Conservation (phyloP, 352 stramenopile genomes). For the Thalassiosira livingstoniorum region DNA sequence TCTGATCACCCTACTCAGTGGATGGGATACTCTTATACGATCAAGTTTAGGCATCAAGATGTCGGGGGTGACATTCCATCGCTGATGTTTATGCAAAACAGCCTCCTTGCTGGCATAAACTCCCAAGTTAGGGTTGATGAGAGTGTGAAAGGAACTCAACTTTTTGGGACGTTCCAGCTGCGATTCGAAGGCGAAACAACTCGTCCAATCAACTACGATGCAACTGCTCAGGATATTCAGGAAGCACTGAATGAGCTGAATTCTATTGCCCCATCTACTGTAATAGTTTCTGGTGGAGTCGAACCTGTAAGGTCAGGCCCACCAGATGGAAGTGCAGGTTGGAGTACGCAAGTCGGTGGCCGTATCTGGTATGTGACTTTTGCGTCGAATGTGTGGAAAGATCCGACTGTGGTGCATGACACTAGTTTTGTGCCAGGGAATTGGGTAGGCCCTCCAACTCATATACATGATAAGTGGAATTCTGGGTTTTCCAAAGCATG, state of each 20-base stretch:
- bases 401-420: constrained; percentile 91
- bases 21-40: constrained; percentile 86
- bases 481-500: constrained; percentile 94
- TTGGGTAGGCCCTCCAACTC: constrained; percentile 87
- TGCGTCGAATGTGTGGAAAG: constrained; percentile 90
- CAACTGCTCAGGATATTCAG: constrained; percentile 88
- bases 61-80: constrained; percentile 89
- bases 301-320: constrained; percentile 54
- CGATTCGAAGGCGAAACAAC: constrained; percentile 94
- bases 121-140: constrained; percentile 84
- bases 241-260: constrained; percentile 91
- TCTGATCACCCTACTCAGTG: constrained; percentile 72
- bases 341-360: constrained; percentile 70
- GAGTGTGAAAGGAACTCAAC: constrained; percentile 88
- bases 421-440: constrained; percentile 89
- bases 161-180: constrained; percentile 92
- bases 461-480: constrained; percentile 91
- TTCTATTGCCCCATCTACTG: constrained; percentile 91
- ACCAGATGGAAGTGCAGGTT: constrained; percentile 51
- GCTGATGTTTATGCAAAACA: constrained; percentile 59
- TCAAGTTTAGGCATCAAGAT: constrained; percentile 84
- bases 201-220: constrained; percentile 89
- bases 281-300: constrained; percentile 87
- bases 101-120: constrained; percentile 60
- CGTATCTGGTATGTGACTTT: constrained; percentile 90